Evolutionary conservation across 805 yeast species (phyloP).

Genomic region (Myxozyma neglecta): DNA sequence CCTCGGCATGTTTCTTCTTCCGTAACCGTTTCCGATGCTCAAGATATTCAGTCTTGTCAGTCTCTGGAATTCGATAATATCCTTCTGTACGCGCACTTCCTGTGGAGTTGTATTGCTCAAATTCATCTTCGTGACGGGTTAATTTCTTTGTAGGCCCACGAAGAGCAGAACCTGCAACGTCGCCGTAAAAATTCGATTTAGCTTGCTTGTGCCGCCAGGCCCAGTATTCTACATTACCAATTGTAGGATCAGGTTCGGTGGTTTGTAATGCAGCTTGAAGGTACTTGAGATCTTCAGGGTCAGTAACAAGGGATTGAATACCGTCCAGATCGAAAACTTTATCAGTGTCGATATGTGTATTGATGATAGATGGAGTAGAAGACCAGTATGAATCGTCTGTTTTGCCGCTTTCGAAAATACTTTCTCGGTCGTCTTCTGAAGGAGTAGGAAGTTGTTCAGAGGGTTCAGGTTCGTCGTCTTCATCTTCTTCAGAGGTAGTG

Average conservation of each 20-base stretch:
- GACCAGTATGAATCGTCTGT: slow-evolving; percentile 23
- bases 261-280: slow-evolving; percentile 49
- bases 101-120: slow-evolving; percentile 45
- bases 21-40: slow-evolving; percentile 65
- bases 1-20: slow-evolving; percentile 51
- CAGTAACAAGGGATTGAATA: slow-evolving; percentile 59
- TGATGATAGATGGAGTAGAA: slow-evolving; percentile 14
- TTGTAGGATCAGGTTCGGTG: slow-evolving; percentile 31
- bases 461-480: slow-evolving; percentile 22
- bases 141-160: slow-evolving; percentile 17
- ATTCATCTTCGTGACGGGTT: slow-evolving; percentile 39
- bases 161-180: neutral
- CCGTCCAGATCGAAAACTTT: slow-evolving; percentile 47
- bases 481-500: slow-evolving; percentile 33
- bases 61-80: slow-evolving; percentile 68
- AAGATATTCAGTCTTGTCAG: slow-evolving; percentile 68
- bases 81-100: slow-evolving; percentile 76
- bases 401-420: neutral
- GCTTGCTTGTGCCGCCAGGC: slow-evolving; percentile 58
- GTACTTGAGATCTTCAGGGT: slow-evolving; percentile 68
- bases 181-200: slow-evolving; percentile 24
- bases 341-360: slow-evolving; percentile 42
- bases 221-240: slow-evolving; percentile 54
- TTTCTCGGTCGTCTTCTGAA: slow-evolving; percentile 16
- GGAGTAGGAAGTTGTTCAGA: slow-evolving; percentile 23